These are phyloP conservation scores for Heritiera littoralis DNA, from an alignment of 345 rosid species.

Conservation along the genomic window DNA sequence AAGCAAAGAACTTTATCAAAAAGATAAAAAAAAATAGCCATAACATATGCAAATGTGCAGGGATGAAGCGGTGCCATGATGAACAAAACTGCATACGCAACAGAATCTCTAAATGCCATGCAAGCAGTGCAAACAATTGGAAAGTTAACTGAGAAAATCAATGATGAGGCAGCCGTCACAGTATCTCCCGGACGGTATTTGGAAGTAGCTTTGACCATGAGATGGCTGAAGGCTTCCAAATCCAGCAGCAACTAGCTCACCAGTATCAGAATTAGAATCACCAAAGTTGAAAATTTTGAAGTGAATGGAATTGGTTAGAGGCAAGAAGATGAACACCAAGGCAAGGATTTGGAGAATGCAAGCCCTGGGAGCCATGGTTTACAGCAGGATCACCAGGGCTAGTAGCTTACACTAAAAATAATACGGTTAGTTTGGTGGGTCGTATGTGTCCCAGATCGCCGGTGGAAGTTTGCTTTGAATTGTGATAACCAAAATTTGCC, in stretches of 20 bases:
- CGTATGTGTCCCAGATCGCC: not conserved
- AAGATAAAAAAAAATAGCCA: not conserved
- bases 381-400: not conserved
- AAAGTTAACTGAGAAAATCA: slow-evolving; percentile 71
- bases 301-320: slow-evolving; percentile 40
- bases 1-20: not conserved
- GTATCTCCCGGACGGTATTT: slow-evolving; percentile 71
- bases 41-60: not conserved
- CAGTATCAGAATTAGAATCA: slow-evolving; percentile 91
- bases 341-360: slow-evolving; percentile 34
- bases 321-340: slow-evolving; percentile 36
- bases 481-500: not conserved
- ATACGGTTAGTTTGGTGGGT: not conserved
- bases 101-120: not conserved
- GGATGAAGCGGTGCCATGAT: not conserved
- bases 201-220: slow-evolving; percentile 65
- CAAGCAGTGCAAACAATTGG: not conserved
- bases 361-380: slow-evolving; percentile 40
- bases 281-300: slow-evolving; percentile 84
- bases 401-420: not conserved
- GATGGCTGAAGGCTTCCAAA: slow-evolving; percentile 64
- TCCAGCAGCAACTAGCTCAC: slow-evolving; percentile 72
- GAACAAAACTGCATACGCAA: not conserved
- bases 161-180: slow-evolving; percentile 78
- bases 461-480: slow-evolving; percentile 13